Conservation (phyloP, 352 stramenopile genomes). For the Phytophthora quininea region DNA sequence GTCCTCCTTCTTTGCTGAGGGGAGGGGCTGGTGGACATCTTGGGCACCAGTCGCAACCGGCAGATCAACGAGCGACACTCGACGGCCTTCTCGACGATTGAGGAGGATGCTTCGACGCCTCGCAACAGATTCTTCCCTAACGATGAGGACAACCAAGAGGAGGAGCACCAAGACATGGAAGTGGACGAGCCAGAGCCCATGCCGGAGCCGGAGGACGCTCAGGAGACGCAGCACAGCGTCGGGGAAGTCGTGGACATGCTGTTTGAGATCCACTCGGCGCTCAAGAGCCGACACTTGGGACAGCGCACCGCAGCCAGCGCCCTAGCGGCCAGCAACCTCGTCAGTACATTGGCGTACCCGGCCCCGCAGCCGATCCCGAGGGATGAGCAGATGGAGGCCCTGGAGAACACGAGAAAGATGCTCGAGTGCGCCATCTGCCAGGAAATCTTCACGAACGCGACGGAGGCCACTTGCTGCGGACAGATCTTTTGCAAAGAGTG, state of each 20-base stretch:
- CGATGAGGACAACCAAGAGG: conserved; percentile 13
- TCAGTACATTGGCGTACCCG: conserved; percentile 71
- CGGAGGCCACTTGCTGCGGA: conserved; percentile 81
- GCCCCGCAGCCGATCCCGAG: conserved; percentile 56
- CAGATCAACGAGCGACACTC: conserved; percentile 37
- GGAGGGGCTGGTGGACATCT: conserved; percentile 72
- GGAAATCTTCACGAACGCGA: conserved; percentile 77
- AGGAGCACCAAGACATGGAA: conserved; percentile 36
- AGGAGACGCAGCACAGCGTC: conserved; percentile 44
- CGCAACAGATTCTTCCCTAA: conserved; percentile 25
- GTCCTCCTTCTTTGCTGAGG: conserved; percentile 66
- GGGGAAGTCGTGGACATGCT: conserved; percentile 83
- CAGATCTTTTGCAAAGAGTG: conserved; percentile 86
- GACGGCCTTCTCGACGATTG: conserved; percentile 30
- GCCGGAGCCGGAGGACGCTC: conserved; percentile 25
- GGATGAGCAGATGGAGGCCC: conserved; percentile 79
- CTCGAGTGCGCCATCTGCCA: conserved; percentile 88
- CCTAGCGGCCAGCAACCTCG: conserved; percentile 75
- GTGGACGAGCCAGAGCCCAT: conserved; percentile 43
- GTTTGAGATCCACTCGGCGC: conserved; percentile 85
- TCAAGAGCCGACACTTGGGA: conserved; percentile 80
- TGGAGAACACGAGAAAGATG: conserved; percentile 87
- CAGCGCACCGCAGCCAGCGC: conserved; percentile 79
- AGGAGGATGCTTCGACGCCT: conserved; percentile 21
- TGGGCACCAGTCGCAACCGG: conserved; percentile 33